Base-by-base conservation (phyloP, 2,329 filamentous ascomycete genomes). In the Dactylellina haptotyla region DNA sequence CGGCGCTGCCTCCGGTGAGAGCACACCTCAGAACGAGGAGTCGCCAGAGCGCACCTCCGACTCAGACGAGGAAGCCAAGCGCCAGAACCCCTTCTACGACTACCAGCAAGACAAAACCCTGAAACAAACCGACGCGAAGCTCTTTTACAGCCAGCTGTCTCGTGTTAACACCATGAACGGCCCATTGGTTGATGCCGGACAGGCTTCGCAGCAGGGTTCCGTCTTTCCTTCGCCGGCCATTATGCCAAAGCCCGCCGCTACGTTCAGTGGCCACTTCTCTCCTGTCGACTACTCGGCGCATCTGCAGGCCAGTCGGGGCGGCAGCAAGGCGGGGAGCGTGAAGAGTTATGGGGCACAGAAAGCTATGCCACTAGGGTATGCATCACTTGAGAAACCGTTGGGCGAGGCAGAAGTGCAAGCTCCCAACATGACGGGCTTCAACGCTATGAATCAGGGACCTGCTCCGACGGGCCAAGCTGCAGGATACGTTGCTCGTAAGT, bases 41-140 rank as follows among this genome's bases (percentile, higher is more conserved):
- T 72, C 67, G 1, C 67, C 67, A 54, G 67, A 72, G 45, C 51
- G 67, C 54, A 51, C 53, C 18, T 67, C 54, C 16, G 70, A 66
- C 34, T 39, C 30, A 32, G 70, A 67, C n/a, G 61, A 74, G 28
- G 57, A 56, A 85, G 50, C 54, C 25, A 61, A 87, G 79, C 82
- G 84, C 66, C 89, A 89, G 80, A 97, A 93, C 6, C 91, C 93
- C 18, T 96, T 93, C 80, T 97, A 96, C 82, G 93, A 97, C 81
- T 92, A 94, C 79, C 90, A 94, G 58, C 91, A 92, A 59, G 95
- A 99, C 82, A 96, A 95, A 78, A 91, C 94, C 79, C 90, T 97
- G 88, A 96, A 90, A 79, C 93, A 97, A 81, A 89, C 91, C 25
- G 95, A 99, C 80, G 92, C 94, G 71, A 98, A 97, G 81, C 86